Evolutionary conservation across 441 rosid species (phyloP), one percentile per base, ranked within the genome.

Genomic region (Populus hybrid): DNA sequence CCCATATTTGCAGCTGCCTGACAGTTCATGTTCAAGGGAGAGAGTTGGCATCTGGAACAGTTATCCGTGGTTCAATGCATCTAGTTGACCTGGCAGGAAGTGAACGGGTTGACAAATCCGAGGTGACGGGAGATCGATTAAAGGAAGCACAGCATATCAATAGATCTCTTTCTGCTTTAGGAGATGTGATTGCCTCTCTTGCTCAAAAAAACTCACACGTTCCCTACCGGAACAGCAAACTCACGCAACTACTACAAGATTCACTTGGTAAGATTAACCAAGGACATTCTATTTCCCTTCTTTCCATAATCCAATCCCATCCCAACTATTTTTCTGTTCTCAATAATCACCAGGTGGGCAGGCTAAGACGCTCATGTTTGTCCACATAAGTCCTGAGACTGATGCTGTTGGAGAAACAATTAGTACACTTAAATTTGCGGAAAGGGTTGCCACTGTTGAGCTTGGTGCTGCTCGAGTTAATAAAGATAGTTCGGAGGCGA

Each of bases 331-430:
- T 34, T 69, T 66, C 63, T 73, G 66, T 28, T 64, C 26, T 70
- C 67, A 24, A 30, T 72, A 36, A 68, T 70, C 75, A 73, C 74
- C 85, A 94, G 98, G 98, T 66, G 97, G 98, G 65, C 97, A 94
- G 81, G 98, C 98, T 40, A 94, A 94, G 86, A 91, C 97, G 16
- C 89, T 94, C 64, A 94, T 94, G 98, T 94, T 94, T 84, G 96
- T 94, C 46, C 98, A 94, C 86, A 84, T 92, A 72, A 94, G 98
- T 81, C 97, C 98, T n/a, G 98, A 92, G 78, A 81, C 82, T 69
- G 93, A 92, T 74, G 97, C 98, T 77, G 73, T 85, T 69, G 93
- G 95, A 28, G 98, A 94, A 85, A 91, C 98, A 57, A 85, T 94
- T 77, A 92, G 98, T 74, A 94, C 98, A 21, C 87, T 94, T 32